Base-by-base conservation (phyloP, 2,329 filamentous ascomycete species). In the Beauveria sp. region DNA sequence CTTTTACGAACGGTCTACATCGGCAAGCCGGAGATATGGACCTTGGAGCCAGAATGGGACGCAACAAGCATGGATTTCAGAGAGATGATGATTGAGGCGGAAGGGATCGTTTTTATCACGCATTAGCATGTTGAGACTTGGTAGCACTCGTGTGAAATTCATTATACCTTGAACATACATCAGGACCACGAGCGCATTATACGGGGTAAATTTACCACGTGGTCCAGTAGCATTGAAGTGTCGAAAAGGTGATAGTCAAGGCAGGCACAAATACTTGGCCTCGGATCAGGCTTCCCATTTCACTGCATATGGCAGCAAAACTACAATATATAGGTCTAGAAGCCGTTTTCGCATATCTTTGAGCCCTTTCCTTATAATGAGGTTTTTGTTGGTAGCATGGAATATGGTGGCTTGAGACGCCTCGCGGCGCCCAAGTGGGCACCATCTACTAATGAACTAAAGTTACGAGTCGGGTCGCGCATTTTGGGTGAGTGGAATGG, bases 1-100 rank as follows among this genome's bases (percentile, higher is more conserved):
- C 84, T 24, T 91, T 91, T 66, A 79, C 85, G 55, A 84, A 84
- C 62, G 79, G 79, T 0, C 72, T 91, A 60, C 84, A 89, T 67
- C 82, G 82, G 61, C 80, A 86, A 66, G 82, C 78, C 51, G 78
- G 77, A 14, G 76, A 80, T 59, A 72, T 82, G 70, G 77, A 78
- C 26, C 70, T 85, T 48, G 80, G 76, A 0, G 79, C 82, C 66
- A 75, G 82, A 5, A 78, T 84, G 65, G 80, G 80, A 1, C 74
- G 80, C 41, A 75, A 77, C 14, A 72, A 77, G 56, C 76, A 77
- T 56, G 77, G 77, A 1, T 74, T 76, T 28, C 76, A 78, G 62
- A 72, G 69, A 62, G 79, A 81, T n/a, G 76, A 81, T 24, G 75
- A 79, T 55, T 77, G 67, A 67, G 30, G 16, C 41, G 18, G 40